A percentile compares a stretch with the other conserved stretches of the same genome.
Conservation (phyloP, 768 basidiomycete species). For the Lyophyllum atratum region DNA sequence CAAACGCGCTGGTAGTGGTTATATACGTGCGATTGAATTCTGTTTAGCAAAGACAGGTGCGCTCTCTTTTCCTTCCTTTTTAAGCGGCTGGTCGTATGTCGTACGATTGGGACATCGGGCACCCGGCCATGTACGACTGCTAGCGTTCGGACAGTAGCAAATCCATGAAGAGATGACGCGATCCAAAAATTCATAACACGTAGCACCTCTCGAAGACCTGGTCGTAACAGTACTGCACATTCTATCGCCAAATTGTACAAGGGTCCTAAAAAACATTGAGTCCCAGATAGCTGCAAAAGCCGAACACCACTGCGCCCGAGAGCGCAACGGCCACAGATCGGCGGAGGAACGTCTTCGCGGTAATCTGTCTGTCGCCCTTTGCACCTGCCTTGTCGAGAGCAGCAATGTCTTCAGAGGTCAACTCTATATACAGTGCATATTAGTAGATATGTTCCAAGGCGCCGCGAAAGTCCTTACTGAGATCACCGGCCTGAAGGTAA, state of each 20-base stretch:
- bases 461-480: conserved; percentile 40
- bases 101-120: no score
- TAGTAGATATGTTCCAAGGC: not conserved
- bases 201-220: no score
- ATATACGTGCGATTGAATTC: no score
- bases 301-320: conserved; percentile 21
- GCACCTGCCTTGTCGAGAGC: conserved; percentile 61
- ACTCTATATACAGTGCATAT: conserved; percentile 30
- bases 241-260: not conserved
- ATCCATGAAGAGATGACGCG: no score
- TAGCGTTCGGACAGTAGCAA: no score
- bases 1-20: no score
- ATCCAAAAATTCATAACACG: no score
- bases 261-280: conserved; percentile 18
- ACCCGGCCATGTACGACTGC: no score
- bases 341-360: conserved; percentile 6
- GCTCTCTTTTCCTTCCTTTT: no score
- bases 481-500: conserved; percentile 68
- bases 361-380: conserved; percentile 27
- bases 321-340: conserved; percentile 21
- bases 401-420: conserved; percentile 52
- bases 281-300: conserved; percentile 23
- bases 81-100: no score
- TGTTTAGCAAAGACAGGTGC: no score
- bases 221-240: not conserved